phyloP scores from a whole-genome alignment of 2,329 filamentous ascomycete species.

The Colletotrichum gigasporum region DNA sequence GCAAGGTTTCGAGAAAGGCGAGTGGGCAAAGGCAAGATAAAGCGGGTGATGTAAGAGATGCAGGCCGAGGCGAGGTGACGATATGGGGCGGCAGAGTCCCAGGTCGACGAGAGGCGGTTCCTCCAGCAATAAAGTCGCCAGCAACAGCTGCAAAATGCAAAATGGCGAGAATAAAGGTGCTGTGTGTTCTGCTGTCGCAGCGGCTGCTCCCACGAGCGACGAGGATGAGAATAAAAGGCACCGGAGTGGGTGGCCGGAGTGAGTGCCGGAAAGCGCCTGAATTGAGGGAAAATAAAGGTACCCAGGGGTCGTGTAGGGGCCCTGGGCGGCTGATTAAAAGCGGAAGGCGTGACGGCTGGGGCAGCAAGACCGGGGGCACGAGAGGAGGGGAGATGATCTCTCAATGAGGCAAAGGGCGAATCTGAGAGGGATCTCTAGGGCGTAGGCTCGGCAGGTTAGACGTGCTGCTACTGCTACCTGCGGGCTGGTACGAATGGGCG shows the following conservation, averaged over 20 bases:
- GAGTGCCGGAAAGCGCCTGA: slow-evolving; percentile 7
- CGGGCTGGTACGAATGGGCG: background rate
- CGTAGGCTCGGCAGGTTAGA: too few relatives aligned
- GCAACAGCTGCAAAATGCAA: background rate
- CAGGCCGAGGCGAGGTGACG: background rate
- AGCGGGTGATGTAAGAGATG: background rate
- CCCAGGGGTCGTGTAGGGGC: background rate
- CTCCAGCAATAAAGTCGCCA: background rate
- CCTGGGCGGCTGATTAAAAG: slow-evolving; percentile 20
- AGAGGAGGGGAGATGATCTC: slow-evolving; percentile 8
- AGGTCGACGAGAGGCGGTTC: background rate
- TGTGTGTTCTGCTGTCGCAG: background rate
- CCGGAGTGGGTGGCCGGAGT: background rate
- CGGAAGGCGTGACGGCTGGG: slow-evolving; percentile 25
- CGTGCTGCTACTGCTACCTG: slow-evolving; percentile 7
- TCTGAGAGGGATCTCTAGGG: slow-evolving; percentile 26
- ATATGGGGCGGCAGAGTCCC: background rate
- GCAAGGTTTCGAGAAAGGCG: background rate
- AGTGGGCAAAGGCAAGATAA: background rate
- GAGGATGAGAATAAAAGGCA: slow-evolving; percentile 3
- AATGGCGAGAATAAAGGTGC: background rate
- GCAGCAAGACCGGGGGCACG: slow-evolving; percentile 9
- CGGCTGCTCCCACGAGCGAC: background rate
- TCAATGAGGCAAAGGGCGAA: slow-evolving; percentile 21
- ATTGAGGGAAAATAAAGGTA: slow-evolving; percentile 11